Percentiles rank a stretch among this genome's conserved stretches.
Conservation (phyloP, 208 protist genomes). For the Trypanosoma avium region DNA sequence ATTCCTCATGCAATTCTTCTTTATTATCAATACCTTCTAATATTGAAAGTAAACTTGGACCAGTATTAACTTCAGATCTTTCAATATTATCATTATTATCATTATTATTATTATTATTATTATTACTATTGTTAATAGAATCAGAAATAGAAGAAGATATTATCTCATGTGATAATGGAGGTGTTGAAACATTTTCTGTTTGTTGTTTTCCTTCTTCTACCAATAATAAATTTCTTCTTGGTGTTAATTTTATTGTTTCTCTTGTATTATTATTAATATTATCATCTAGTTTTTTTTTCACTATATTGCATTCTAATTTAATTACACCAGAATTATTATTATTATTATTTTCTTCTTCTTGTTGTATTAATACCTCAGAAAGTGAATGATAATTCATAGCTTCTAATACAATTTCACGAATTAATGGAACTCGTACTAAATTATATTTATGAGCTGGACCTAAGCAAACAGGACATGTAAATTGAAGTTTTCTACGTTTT, state of each 20-base stretch:
- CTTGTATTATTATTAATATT: neutral
- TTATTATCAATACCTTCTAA: too few relatives aligned
- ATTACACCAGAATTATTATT: neutral
- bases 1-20: too few relatives aligned
- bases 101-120: neutral
- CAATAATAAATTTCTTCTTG: too few relatives aligned
- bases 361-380: neutral
- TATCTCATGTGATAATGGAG: neutral
- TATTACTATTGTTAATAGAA: neutral
- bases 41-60: too few relatives aligned
- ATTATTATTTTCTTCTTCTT: neutral
- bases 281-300: neutral
- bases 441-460: conserved; percentile 74
- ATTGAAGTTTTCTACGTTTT: conserved; percentile 18
- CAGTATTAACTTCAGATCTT: too few relatives aligned
- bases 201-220: too few relatives aligned
- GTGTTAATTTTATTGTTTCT: too few relatives aligned
- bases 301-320: neutral
- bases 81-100: neutral
- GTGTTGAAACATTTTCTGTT: too few relatives aligned
- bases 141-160: neutral
- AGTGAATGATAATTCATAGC: conserved; percentile 9
- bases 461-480: conserved; percentile 61
- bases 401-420: conserved; percentile 43
- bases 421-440: conserved; percentile 43